Evolutionary conservation across 306 rosid species (phyloP).

Genomic region (Lathyrus tuberosus): DNA sequence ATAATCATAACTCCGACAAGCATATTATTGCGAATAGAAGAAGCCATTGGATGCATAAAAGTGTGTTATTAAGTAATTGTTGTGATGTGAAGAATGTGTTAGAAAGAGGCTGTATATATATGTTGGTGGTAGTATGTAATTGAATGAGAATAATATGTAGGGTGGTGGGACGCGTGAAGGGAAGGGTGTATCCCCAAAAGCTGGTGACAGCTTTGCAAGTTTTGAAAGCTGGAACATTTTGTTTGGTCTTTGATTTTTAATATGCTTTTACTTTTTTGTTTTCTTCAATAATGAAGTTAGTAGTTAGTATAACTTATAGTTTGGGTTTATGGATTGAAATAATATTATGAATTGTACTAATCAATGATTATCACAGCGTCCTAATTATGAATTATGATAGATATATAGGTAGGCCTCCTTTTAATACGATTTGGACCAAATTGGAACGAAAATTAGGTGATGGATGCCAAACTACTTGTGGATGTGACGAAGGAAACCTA

Average conservation of each 20-base stretch:
- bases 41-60: constrained; percentile 41
- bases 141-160: constrained; percentile 23
- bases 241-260: background rate
- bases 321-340: background rate
- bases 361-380: background rate
- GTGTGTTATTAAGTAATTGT: background rate
- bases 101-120: constrained; percentile 42
- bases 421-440: background rate
- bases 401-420: background rate
- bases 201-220: constrained; percentile 66
- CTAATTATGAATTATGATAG: background rate
- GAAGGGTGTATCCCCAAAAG: constrained; percentile 34
- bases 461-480: background rate
- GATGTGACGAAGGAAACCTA: no score
- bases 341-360: background rate
- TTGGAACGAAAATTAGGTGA: background rate
- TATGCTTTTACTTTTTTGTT: background rate
- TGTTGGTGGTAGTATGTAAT: background rate
- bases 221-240: constrained; percentile 56
- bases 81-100: constrained; percentile 43
- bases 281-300: no score
- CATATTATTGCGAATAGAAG: constrained; percentile 24
- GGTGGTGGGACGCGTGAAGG: constrained; percentile 58
- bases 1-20: constrained; percentile 40
- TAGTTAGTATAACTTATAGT: background rate